Percentiles rank a stretch among this genome's conserved stretches.
Conservation (phyloP, 306 rosid genomes). For the Quercus ilex region DNA sequence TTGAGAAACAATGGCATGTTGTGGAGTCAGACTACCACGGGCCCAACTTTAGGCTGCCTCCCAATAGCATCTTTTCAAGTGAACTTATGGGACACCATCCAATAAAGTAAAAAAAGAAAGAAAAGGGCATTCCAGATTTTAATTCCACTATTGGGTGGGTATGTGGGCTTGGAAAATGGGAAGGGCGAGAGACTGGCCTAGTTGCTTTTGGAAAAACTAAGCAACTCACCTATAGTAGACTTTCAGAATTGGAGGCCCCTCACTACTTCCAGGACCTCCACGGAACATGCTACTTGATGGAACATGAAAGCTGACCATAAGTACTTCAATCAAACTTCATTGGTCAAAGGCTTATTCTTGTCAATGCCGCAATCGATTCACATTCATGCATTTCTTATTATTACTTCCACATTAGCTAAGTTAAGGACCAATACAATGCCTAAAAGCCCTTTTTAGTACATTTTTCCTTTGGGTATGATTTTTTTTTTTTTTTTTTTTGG, state of each 20-base stretch:
- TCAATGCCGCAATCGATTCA: constrained; percentile 15
- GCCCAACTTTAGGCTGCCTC: constrained; percentile 39
- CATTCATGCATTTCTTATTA: constrained; percentile 31
- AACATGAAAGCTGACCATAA: constrained; percentile 11
- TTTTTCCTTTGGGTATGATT: too few species aligned
- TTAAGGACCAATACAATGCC: neutral
- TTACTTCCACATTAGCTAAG: neutral
- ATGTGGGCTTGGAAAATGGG: constrained; percentile 10
- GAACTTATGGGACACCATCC: constrained; percentile 20
- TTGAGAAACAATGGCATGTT: constrained; percentile 9
- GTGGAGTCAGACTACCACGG: constrained; percentile 32
- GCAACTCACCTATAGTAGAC: neutral
- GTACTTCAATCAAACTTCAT: constrained; percentile 4
- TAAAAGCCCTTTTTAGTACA: too few species aligned
- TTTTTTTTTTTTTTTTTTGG: too few species aligned
- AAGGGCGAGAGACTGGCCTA: neutral
- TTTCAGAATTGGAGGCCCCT: constrained; percentile 3
- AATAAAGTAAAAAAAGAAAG: neutral
- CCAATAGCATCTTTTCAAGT: constrained; percentile 50
- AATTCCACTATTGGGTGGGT: constrained; percentile 1
- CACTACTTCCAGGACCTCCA: constrained; percentile 43
- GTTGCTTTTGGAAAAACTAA: neutral
- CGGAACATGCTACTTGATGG: constrained; percentile 41
- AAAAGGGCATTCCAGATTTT: constrained; percentile 7
- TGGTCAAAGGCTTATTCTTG: constrained; percentile 29